Percentiles rank a stretch among this genome's conserved stretches.
These are phyloP conservation scores for Agaricus blazei DNA, from an alignment of 768 basidiomycete species.

Conservation along the genomic window DNA sequence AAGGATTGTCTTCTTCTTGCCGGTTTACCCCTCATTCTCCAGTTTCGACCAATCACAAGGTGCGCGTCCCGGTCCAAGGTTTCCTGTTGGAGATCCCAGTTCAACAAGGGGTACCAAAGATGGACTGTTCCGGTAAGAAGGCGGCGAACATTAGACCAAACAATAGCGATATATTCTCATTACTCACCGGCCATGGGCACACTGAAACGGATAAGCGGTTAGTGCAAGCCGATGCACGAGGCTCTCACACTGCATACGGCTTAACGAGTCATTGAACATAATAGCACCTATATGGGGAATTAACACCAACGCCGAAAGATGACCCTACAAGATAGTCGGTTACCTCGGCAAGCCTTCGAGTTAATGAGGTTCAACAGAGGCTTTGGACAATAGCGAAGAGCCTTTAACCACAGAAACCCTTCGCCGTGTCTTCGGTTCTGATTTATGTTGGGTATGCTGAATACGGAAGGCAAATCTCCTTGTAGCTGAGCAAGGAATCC, in stretches of 20 bases:
- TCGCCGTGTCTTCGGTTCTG: conserved; percentile 13
- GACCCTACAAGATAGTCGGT: conserved; percentile 14
- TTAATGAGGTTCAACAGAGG: conserved; percentile 81
- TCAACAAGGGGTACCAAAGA: conserved; percentile 35
- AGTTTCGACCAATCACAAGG: conserved; percentile 22
- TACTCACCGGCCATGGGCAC: conserved; percentile 86
- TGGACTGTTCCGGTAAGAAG: conserved; percentile 24
- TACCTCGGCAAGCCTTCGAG: conserved; percentile 94
- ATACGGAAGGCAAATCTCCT: conserved; percentile 31
- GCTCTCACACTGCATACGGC: conserved; percentile 57
- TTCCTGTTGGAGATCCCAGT: conserved; percentile 15
- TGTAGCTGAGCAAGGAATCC: conserved; percentile 63
- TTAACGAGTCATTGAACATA: conserved; percentile 91
- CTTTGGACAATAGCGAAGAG: conserved; percentile 78
- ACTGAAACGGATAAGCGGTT: conserved; percentile 88
- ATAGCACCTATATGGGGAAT: conserved; percentile 66
- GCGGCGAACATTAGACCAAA: background rate
- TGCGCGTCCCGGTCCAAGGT: conserved; percentile 13
- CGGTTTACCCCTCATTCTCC: conserved; percentile 7
- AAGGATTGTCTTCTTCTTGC: conserved; percentile 3
- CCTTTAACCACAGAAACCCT: conserved; percentile 58
- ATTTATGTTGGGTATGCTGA: conserved; percentile 18
- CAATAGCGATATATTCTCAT: conserved; percentile 6
- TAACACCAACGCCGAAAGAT: conserved; percentile 3
- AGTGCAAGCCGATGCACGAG: conserved; percentile 64